These are phyloP conservation scores for Hypoxylon perforatum DNA, from an alignment of 495 filamentous ascomycete genomes.

Conservation along the genomic window DNA sequence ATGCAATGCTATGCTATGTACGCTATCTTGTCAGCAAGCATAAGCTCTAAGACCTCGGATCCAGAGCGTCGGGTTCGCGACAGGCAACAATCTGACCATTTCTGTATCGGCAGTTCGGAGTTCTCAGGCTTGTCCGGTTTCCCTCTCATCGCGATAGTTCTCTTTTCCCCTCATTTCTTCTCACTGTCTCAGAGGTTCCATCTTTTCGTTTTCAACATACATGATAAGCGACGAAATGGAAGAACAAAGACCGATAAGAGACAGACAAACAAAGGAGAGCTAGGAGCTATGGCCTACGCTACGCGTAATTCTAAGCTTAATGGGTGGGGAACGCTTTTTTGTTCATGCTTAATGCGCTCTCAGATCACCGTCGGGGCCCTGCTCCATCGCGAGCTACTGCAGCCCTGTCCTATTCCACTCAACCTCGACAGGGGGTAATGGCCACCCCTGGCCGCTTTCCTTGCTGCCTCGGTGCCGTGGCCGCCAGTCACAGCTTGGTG, in stretches of 20 bases:
- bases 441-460: background rate
- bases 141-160: background rate
- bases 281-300: background rate
- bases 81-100: constrained; percentile 27
- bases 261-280: background rate
- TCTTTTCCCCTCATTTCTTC: background rate
- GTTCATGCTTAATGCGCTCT: constrained; percentile 2
- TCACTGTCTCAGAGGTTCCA: too few relatives aligned
- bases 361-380: constrained; percentile 12
- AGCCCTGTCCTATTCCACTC: constrained; percentile 26
- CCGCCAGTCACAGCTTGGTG: constrained; percentile 6
- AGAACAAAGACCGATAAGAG: too few relatives aligned
- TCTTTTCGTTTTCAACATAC: too few relatives aligned
- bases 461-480: constrained; percentile 9
- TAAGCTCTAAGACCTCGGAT: constrained; percentile 40
- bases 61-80: constrained; percentile 34
- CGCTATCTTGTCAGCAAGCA: constrained; percentile 26
- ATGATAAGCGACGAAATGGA: too few relatives aligned
- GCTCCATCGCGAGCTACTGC: constrained; percentile 17
- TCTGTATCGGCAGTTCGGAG: constrained; percentile 30
- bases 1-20: too few relatives aligned
- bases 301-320: constrained; percentile 23
- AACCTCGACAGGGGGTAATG: background rate
- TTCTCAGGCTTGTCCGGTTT: background rate
- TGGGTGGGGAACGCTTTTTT: constrained; percentile 7